Evolutionary conservation across 352 stramenopile species (phyloP).

Genomic region (Pythium guiyangense): DNA sequence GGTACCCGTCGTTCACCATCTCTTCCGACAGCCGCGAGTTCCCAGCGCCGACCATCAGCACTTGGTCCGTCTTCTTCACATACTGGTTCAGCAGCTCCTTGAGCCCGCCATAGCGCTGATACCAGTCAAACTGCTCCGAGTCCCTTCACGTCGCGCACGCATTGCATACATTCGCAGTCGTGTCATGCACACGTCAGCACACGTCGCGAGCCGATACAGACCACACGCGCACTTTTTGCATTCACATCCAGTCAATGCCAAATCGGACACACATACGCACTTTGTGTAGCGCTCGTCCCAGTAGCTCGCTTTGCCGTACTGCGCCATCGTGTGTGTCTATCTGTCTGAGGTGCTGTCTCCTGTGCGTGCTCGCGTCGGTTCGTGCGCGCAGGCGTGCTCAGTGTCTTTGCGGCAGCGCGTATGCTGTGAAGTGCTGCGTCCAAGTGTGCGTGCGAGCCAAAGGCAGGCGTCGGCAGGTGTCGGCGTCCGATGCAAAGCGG

Average conservation of each 20-base stretch:
- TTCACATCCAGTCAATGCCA: not conserved
- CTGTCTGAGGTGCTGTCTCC: no score
- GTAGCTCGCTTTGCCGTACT: conserved; percentile 92
- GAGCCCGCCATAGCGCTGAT: conserved; percentile 90
- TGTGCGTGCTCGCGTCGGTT: not conserved
- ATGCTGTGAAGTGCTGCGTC: conserved; percentile 9
- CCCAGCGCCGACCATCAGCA: conserved; percentile 91
- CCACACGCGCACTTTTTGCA: not conserved
- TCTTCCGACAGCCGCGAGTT: conserved; percentile 95
- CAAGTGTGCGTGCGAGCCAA: not conserved
- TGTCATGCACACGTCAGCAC: not conserved
- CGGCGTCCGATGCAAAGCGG: no score
- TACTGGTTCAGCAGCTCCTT: conserved; percentile 90
- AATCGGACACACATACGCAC: conserved; percentile 30
- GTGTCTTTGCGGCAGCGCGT: not conserved
- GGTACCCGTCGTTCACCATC: conserved; percentile 95
- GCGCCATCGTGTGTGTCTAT: conserved; percentile 50
- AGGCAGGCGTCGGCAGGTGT: not conserved
- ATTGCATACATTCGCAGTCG: not conserved
- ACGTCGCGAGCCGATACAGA: no score
- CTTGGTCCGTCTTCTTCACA: conserved; percentile 91
- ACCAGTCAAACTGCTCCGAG: conserved; percentile 93
- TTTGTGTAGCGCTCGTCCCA: conserved; percentile 95
- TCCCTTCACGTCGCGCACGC: conserved; percentile 38
- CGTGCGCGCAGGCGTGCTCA: no score